phyloP scores from a whole-genome alignment of 805 yeast genomes.

The Lipomyces starkeyi region DNA sequence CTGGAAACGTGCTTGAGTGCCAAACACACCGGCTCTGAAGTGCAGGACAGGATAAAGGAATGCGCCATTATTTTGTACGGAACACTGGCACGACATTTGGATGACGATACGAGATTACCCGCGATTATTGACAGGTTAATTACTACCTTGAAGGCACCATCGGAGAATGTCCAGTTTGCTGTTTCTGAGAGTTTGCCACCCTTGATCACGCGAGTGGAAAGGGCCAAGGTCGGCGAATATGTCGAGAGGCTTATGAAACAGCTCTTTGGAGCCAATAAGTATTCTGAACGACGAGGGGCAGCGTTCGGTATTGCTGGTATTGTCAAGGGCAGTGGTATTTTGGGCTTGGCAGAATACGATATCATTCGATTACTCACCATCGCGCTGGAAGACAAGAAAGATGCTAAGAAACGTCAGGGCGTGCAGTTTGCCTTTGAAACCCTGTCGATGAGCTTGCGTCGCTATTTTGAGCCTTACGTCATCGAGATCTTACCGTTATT shows the following conservation, averaged over 20 bases:
- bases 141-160: slow-evolving; percentile 80
- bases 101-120: slow-evolving; percentile 66
- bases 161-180: slow-evolving; percentile 88
- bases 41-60: slow-evolving; percentile 71
- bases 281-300: slow-evolving; percentile 79
- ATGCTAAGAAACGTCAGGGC: slow-evolving; percentile 77
- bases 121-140: slow-evolving; percentile 72
- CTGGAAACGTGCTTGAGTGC: slow-evolving; percentile 67
- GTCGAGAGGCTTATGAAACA: slow-evolving; percentile 64
- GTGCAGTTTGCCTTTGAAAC: slow-evolving; percentile 87
- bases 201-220: slow-evolving; percentile 62
- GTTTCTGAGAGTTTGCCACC: slow-evolving; percentile 87
- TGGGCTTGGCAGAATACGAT: slow-evolving; percentile 74
- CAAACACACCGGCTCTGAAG: slow-evolving; percentile 42
- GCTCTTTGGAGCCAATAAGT: slow-evolving; percentile 58
- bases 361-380: slow-evolving; percentile 74
- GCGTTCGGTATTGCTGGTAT: slow-evolving; percentile 96
- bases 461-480: slow-evolving; percentile 90
- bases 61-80: slow-evolving; percentile 88
- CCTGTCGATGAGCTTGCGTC: slow-evolving; percentile 74
- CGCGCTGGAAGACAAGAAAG: slow-evolving; percentile 87
- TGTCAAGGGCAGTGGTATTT: slow-evolving; percentile 87
- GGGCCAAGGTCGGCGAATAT: slow-evolving; percentile 53
- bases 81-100: slow-evolving; percentile 83
- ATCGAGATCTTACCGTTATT: slow-evolving; percentile 84